phyloP scores from a whole-genome alignment of 495 filamentous ascomycete genomes.

The Penicillium turbatum region DNA sequence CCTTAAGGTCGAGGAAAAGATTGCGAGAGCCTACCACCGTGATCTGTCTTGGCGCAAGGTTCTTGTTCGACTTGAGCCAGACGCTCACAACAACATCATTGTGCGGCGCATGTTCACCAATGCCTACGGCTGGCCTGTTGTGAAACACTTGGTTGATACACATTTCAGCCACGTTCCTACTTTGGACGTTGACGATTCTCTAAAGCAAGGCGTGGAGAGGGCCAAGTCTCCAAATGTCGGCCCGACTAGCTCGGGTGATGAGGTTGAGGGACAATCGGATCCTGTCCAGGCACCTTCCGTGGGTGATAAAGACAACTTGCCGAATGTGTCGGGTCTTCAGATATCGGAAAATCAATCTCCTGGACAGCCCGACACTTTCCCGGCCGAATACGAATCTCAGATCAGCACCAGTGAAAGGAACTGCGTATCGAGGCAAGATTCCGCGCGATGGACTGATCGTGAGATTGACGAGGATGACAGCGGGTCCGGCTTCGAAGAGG shows the following conservation, averaged over 20 bases:
- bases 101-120: conserved; percentile 95
- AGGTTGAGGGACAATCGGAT: conserved; percentile 34
- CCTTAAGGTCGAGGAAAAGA: conserved; percentile 95
- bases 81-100: conserved; percentile 98
- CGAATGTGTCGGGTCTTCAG: background rate
- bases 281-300: background rate
- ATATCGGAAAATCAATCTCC: background rate
- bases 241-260: conserved; percentile 43
- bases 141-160: conserved; percentile 88
- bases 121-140: conserved; percentile 94
- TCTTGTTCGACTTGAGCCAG: conserved; percentile 88
- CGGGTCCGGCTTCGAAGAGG: conserved; percentile 24
- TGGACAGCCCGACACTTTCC: conserved; percentile 8
- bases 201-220: conserved; percentile 46
- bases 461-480: conserved; percentile 33
- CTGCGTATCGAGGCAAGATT: conserved; percentile 28
- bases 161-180: conserved; percentile 73
- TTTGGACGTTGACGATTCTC: conserved; percentile 55
- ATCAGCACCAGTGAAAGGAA: conserved; percentile 12
- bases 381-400: conserved; percentile 10
- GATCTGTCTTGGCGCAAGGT: conserved; percentile 94
- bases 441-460: conserved; percentile 38
- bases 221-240: conserved; percentile 41
- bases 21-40: conserved; percentile 88
- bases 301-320: conserved; percentile 2